These are phyloP conservation scores for Bisporella sp. DNA, from an alignment of 2,329 filamentous ascomycete species.

Conservation along the genomic window DNA sequence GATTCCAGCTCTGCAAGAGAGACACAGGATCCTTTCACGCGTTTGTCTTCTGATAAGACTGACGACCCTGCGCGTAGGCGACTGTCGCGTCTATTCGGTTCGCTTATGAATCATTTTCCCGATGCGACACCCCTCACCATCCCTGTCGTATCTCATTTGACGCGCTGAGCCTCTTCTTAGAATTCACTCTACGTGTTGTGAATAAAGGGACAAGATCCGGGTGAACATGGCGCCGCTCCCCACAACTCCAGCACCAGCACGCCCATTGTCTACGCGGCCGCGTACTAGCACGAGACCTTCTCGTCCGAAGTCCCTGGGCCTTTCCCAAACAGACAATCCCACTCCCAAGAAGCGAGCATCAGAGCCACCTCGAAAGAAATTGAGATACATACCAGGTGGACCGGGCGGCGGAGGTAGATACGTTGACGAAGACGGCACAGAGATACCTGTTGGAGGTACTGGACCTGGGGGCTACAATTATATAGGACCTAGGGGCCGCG, in stretches of 20 bases:
- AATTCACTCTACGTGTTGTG: background rate
- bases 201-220: too few relatives aligned
- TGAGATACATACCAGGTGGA: conserved; percentile 77
- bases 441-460: conserved; percentile 47
- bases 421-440: conserved; percentile 62
- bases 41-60: too few relatives aligned
- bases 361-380: conserved; percentile 53
- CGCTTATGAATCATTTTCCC: background rate
- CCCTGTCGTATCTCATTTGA: background rate
- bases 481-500: conserved; percentile 44
- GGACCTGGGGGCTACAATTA: conserved; percentile 41
- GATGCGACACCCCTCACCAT: background rate
- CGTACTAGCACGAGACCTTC: background rate
- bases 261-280: background rate
- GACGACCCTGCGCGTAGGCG: too few relatives aligned
- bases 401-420: conserved; percentile 82
- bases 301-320: background rate
- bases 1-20: too few relatives aligned
- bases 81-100: background rate
- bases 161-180: background rate
- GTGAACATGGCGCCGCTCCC: too few relatives aligned
- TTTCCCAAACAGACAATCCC: background rate
- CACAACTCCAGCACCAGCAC: too few relatives aligned
- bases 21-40: too few relatives aligned
- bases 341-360: conserved; percentile 11